Conservation (phyloP, 202 grass and related monocot genomes). For the Setaria viridis region DNA sequence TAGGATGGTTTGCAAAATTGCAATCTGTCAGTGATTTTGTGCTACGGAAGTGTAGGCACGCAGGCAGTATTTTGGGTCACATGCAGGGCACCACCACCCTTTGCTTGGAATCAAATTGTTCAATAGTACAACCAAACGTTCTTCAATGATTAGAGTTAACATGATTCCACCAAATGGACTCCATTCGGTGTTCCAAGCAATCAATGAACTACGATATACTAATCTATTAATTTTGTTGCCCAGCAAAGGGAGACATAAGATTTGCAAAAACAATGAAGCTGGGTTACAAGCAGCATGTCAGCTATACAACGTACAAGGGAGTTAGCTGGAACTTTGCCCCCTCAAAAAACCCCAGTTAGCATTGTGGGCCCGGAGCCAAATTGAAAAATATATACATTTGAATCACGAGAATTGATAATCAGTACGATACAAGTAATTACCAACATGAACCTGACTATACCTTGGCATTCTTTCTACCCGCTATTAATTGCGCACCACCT, state of each 20-base stretch:
- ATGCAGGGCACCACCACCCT: conserved; percentile 51
- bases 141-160: conserved; percentile 54
- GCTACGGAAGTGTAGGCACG: conserved; percentile 23
- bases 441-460: conserved; percentile 35
- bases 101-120: conserved; percentile 42
- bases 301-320: conserved; percentile 21
- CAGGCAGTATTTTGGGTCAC: conserved; percentile 49
- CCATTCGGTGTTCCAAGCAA: conserved; percentile 50
- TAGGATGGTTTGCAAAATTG: neutral
- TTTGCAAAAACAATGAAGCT: conserved; percentile 40
- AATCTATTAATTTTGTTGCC: conserved; percentile 33
- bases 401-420: conserved; percentile 22
- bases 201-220: conserved; percentile 47
- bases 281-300: conserved; percentile 41
- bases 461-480: conserved; percentile 53
- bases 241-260: conserved; percentile 9
- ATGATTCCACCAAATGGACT: conserved; percentile 50
- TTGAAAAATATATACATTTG: neutral
- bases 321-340: neutral
- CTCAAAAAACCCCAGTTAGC: neutral
- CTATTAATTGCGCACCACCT: conserved; percentile 54
- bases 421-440: conserved; percentile 28
- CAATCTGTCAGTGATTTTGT: conserved; percentile 31
- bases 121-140: conserved; percentile 41
- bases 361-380: conserved; percentile 24